Percentiles rank a stretch among this genome's conserved stretches.
These are phyloP conservation scores for Trichophyton mentagrophytes DNA, from an alignment of 2,329 filamentous ascomycete genomes.

Conservation along the genomic window DNA sequence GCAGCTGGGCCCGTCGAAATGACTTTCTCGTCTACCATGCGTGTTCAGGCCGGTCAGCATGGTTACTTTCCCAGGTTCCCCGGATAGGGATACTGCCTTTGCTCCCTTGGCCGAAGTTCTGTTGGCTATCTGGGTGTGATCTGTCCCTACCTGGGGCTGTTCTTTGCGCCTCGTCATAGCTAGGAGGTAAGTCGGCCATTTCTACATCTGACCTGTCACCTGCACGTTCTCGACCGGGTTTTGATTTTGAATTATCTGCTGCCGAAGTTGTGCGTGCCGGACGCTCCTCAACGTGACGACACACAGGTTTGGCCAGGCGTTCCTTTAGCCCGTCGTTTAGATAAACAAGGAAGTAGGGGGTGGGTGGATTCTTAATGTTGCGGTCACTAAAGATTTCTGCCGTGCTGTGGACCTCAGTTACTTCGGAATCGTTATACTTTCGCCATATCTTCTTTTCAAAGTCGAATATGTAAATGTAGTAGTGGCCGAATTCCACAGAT, in stretches of 20 bases:
- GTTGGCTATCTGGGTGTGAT: constrained; percentile 7
- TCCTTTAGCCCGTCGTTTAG: constrained; percentile 56
- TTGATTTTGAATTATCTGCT: not conserved
- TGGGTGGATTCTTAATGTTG: constrained; percentile 50
- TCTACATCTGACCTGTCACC: constrained; percentile 2
- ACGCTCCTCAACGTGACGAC: constrained; percentile 28
- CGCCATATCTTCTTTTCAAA: constrained; percentile 72
- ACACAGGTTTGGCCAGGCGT: constrained; percentile 46
- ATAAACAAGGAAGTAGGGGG: constrained; percentile 74
- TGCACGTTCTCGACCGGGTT: not conserved
- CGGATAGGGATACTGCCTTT: not conserved
- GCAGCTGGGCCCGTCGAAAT: constrained; percentile 9
- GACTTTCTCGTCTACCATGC: constrained; percentile 20
- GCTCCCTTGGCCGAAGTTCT: not conserved
- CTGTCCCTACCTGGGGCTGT: constrained; percentile 20
- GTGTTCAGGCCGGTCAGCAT: constrained; percentile 19
- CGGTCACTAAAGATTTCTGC: constrained; percentile 57
- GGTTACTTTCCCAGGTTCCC: constrained; percentile 6
- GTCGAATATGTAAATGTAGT: constrained; percentile 94
- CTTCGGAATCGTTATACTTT: constrained; percentile 81
- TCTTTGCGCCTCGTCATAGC: constrained; percentile 12
- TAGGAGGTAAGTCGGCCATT: constrained; percentile 8
- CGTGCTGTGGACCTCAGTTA: constrained; percentile 54
- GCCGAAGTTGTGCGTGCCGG: not conserved
- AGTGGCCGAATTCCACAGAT: constrained; percentile 62